Percentiles rank a stretch among this genome's conserved stretches.
phyloP scores from a whole-genome alignment of 192 early-diverging fungal genomes.

The Mortierella claussenii region DNA sequence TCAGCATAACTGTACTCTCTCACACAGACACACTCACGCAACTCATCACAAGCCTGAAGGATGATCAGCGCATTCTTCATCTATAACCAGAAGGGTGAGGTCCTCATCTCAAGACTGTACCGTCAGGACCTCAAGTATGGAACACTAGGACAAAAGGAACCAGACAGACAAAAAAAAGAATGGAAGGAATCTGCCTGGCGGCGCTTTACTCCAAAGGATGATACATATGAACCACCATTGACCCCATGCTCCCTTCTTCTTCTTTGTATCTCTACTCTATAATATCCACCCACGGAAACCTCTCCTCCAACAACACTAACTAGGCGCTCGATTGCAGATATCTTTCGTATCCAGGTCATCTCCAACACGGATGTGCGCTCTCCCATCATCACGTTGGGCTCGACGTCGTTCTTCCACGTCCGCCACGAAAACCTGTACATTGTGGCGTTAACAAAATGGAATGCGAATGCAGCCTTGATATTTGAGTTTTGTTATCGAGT shows the following conservation, averaged over 20 bases:
- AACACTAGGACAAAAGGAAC: not conserved
- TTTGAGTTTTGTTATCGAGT: slow-evolving; percentile 85
- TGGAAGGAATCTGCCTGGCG: too few relatives aligned
- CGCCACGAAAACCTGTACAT: slow-evolving; percentile 97
- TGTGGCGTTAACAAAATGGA: slow-evolving; percentile 82
- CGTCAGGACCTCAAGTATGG: slow-evolving; percentile 93
- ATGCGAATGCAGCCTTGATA: slow-evolving; percentile 82
- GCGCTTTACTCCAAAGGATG: too few relatives aligned
- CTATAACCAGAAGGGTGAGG: slow-evolving; percentile 99
- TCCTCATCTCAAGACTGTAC: slow-evolving; percentile 95
- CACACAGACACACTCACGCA: not conserved
- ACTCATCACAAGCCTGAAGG: not conserved
- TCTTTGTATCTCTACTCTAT: too few relatives aligned
- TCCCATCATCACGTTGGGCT: slow-evolving; percentile 91
- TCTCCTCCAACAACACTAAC: not conserved
- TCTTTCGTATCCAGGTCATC: slow-evolving; percentile 98
- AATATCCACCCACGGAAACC: too few relatives aligned
- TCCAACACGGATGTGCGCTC: slow-evolving; percentile 86
- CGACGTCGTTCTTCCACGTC: slow-evolving; percentile 95
- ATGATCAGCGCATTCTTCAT: slow-evolving; percentile 98
- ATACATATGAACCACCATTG: too few relatives aligned
- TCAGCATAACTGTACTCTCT: not conserved
- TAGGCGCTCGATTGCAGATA: slow-evolving; percentile 93
- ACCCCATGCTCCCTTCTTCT: too few relatives aligned
- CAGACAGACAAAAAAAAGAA: not conserved